Evolutionary conservation across 331 rosid species (phyloP).

Genomic region (Telfairia occidentalis): DNA sequence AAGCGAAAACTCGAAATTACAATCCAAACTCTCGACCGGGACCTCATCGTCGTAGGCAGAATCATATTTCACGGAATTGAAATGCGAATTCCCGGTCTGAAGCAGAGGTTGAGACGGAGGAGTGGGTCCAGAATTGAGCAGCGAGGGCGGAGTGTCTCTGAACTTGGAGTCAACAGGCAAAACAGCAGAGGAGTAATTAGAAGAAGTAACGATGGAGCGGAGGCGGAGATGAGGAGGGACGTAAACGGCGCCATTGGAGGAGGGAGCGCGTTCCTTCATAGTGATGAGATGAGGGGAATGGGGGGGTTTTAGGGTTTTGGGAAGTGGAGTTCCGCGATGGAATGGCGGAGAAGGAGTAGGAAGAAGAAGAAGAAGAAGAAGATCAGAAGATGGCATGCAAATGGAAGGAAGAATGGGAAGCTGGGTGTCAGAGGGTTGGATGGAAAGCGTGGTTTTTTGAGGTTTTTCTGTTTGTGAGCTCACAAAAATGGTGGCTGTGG

Average conservation of each 20-base stretch:
- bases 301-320: slow-evolving; percentile 34
- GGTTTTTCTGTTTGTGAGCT: too few species aligned
- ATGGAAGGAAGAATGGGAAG: neutral
- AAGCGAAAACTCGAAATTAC: slow-evolving; percentile 27
- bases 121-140: slow-evolving; percentile 13
- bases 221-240: slow-evolving; percentile 83
- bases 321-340: neutral
- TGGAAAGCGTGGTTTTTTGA: too few species aligned
- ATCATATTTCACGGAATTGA: slow-evolving; percentile 18
- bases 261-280: slow-evolving; percentile 82
- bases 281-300: slow-evolving; percentile 15
- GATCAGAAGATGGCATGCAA: neutral
- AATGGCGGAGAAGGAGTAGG: slow-evolving; percentile 13
- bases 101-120: slow-evolving; percentile 16
- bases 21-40: slow-evolving; percentile 44
- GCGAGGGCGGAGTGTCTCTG: slow-evolving; percentile 11
- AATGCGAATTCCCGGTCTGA: slow-evolving; percentile 11
- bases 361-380: neutral
- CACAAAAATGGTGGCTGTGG: too few species aligned
- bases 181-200: slow-evolving; percentile 28
- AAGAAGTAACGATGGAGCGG: slow-evolving; percentile 44
- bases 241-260: slow-evolving; percentile 57
- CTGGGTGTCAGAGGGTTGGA: neutral
- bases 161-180: slow-evolving; percentile 27
- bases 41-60: slow-evolving; percentile 37